Percentiles rank a stretch among this genome's conserved stretches.
These are phyloP conservation scores for Orobanche coerulescens DNA, from an alignment of 257 asterid genomes.

Conservation along the genomic window DNA sequence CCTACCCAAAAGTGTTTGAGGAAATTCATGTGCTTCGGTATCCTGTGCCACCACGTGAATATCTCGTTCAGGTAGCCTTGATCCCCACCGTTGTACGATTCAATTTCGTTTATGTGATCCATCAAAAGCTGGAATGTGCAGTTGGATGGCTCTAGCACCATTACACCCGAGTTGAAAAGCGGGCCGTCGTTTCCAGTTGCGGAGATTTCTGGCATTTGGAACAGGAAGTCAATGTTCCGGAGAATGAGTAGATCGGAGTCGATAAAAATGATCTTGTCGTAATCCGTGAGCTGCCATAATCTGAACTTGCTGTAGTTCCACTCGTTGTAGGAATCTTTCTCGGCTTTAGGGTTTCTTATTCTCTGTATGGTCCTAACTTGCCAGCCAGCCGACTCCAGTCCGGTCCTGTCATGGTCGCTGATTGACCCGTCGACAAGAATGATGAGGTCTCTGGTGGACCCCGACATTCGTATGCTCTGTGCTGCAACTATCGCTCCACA, in stretches of 20 bases:
- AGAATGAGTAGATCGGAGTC: constrained; percentile 70
- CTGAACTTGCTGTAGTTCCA: constrained; percentile 95
- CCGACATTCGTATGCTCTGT: constrained; percentile 59
- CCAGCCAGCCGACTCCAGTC: constrained; percentile 78
- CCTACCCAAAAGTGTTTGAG: constrained; percentile 66
- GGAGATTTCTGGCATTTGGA: constrained; percentile 63
- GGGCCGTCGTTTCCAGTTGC: constrained; percentile 68
- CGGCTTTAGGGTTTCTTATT: constrained; percentile 75
- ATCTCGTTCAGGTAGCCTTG: constrained; percentile 79
- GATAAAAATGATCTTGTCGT: constrained; percentile 71
- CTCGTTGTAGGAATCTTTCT: constrained; percentile 74
- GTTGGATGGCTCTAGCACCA: constrained; percentile 87
- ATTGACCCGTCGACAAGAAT: constrained; percentile 70
- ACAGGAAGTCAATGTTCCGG: constrained; percentile 62
- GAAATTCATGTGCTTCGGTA: constrained; percentile 63
- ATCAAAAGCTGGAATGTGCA: constrained; percentile 65
- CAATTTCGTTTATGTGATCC: constrained; percentile 54
- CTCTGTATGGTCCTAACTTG: constrained; percentile 55
- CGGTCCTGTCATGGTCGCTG: constrained; percentile 45
- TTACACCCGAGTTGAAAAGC: constrained; percentile 76
- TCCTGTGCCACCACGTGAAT: constrained; percentile 86
- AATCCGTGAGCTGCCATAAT: constrained; percentile 81
- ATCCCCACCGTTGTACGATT: constrained; percentile 84
- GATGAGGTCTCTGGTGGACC: constrained; percentile 67
- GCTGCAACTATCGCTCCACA: constrained; percentile 92